Evolutionary conservation across 345 rosid species (phyloP), one percentile per base, ranked within the genome.

Genomic region (Gossypium herbaceum): DNA sequence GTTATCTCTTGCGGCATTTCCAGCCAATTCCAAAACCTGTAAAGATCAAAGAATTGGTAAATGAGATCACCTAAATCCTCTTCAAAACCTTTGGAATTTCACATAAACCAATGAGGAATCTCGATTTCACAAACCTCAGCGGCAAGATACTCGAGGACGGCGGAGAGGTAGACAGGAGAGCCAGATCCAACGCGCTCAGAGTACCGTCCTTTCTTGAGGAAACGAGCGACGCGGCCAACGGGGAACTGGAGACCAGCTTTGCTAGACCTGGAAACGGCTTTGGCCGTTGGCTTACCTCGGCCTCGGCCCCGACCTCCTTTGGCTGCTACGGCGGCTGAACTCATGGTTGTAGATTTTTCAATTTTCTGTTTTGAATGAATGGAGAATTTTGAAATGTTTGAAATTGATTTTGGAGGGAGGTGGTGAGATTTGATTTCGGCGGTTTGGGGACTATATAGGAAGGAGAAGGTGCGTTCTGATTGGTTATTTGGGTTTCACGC

Each of bases 241-340:
- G 95, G 93, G 48, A 91, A 91, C 71, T 91, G 93, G 56, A 91
- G 83, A 17, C 96, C 95, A 7, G 96, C 96, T 52, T 89, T 91
- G 0, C 79, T 79, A 0, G 96, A 91, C 19, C 90, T 81, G 13
- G 93, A 85, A 7, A 89, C 88, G 24, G 96, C 80, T n/a, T 89
- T 91, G 3, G 89, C 57, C 78, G 84, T 89, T 2, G 87, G 76
- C 81, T 84, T 88, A 22, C 97, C 94, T 20, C 92, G 74, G 20
- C 91, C 92, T 9, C 94, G 74, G n/a, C 92, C 92, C 9, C 94
- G 7, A 34, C 41, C 41, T 34, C 41, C 92, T 76, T 85, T 83
- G 71, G 56, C 48, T 44, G 76, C 77, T 56, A 85, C 56, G 7
- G 76, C 77, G 13, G 63, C 75, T 7, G 85, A 75, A 51, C 86